phyloP scores from a whole-genome alignment of 2,329 filamentous ascomycete species.

The Bipolaris victoriae region DNA sequence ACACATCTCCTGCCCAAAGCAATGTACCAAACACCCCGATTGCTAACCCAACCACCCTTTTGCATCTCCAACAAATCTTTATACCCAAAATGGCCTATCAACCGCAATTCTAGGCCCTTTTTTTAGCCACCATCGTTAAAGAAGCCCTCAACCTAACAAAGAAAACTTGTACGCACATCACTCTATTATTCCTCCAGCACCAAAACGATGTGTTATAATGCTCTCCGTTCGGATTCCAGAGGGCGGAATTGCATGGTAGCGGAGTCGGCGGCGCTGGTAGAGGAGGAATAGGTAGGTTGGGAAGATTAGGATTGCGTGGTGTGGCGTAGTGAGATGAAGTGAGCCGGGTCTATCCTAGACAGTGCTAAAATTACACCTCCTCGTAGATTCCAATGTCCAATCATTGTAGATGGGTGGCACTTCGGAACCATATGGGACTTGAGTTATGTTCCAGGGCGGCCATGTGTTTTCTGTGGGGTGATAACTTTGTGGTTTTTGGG shows the following conservation, averaged over 20 bases:
- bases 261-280: slow-evolving; percentile 20
- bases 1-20: neutral
- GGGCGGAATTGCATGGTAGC: slow-evolving; percentile 32
- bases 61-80: no score
- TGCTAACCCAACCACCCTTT: no score
- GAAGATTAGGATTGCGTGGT: neutral
- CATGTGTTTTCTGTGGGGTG: neutral
- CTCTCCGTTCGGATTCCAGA: slow-evolving; percentile 46
- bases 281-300: slow-evolving; percentile 30
- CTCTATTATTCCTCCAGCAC: slow-evolving; percentile 26
- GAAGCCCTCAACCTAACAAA: no score
- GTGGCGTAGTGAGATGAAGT: no score
- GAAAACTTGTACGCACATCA: slow-evolving; percentile 39
- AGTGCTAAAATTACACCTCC: neutral
- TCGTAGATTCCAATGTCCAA: neutral
- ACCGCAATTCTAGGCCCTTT: no score
- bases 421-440: neutral
- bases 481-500: neutral
- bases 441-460: neutral
- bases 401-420: neutral
- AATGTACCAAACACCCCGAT: no score
- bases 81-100: no score
- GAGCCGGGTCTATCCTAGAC: neutral
- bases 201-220: slow-evolving; percentile 42
- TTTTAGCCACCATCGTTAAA: no score